Conservation (phyloP, 2,329 filamentous ascomycete species). For the Penicillium sp. region DNA sequence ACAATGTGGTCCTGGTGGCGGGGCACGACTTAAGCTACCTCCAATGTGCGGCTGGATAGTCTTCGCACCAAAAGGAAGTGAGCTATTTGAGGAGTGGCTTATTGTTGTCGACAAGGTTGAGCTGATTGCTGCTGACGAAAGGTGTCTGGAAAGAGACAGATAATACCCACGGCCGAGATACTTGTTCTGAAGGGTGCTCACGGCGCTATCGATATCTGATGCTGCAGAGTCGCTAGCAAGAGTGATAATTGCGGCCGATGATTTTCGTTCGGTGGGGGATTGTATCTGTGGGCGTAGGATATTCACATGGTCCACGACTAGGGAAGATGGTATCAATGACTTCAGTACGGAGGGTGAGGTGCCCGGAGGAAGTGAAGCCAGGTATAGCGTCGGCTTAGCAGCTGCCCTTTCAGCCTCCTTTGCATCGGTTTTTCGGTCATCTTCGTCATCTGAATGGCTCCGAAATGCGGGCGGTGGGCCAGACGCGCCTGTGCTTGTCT, state of each 20-base stretch:
- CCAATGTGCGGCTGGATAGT: slow-evolving; percentile 52
- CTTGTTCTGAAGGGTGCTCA: slow-evolving; percentile 73
- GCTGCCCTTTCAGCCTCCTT: slow-evolving; percentile 48
- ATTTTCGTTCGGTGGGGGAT: slow-evolving; percentile 61
- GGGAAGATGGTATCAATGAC: slow-evolving; percentile 49
- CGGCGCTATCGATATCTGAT: slow-evolving; percentile 75
- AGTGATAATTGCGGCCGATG: slow-evolving; percentile 74
- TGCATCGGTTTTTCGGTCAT: slow-evolving; percentile 40
- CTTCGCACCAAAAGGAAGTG: slow-evolving; percentile 76
- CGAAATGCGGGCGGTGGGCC: slow-evolving; percentile 43
- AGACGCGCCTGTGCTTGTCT: slow-evolving; percentile 27
- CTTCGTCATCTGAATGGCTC: slow-evolving; percentile 43
- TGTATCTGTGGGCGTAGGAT: slow-evolving; percentile 58
- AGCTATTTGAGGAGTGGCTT: slow-evolving; percentile 49
- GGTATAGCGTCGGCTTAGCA: slow-evolving; percentile 55
- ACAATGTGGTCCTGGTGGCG: slow-evolving; percentile 50
- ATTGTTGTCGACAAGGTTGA: slow-evolving; percentile 51
- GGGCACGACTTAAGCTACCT: slow-evolving; percentile 50
- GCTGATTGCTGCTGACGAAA: slow-evolving; percentile 71
- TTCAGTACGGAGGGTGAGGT: slow-evolving; percentile 52
- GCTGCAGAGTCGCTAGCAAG: slow-evolving; percentile 76
- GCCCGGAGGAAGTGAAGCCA: slow-evolving; percentile 54
- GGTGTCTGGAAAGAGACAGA: slow-evolving; percentile 73
- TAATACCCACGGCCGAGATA: slow-evolving; percentile 85
- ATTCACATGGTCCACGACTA: slow-evolving; percentile 71